These are phyloP conservation scores for Aspergillus pseudotamarii DNA, from an alignment of 2,329 filamentous ascomycete genomes.

Conservation along the genomic window DNA sequence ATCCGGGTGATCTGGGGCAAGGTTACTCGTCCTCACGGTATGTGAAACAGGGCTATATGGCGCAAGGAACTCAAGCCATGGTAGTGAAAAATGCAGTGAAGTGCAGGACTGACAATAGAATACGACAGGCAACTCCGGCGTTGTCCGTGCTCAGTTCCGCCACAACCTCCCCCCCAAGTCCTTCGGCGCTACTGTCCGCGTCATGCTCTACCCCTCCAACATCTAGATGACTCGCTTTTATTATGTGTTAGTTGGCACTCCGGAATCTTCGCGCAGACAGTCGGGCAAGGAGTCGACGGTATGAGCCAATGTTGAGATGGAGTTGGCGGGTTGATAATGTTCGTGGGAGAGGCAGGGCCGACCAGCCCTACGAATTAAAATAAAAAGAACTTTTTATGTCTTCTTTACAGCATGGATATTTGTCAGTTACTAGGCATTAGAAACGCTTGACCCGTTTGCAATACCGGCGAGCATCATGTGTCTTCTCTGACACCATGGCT, in stretches of 20 bases:
- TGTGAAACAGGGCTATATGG: constrained; percentile 32
- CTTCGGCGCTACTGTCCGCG: constrained; percentile 92
- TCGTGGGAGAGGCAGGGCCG: constrained; percentile 44
- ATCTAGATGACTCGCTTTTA: constrained; percentile 67
- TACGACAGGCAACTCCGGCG: constrained; percentile 83
- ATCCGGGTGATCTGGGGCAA: constrained; percentile 99
- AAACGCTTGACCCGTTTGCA: constrained; percentile 27
- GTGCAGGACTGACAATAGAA: constrained; percentile 13
- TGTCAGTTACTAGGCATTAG: constrained; percentile 30
- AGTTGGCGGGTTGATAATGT: constrained; percentile 45
- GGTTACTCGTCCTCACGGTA: constrained; percentile 94
- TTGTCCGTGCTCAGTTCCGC: constrained; percentile 96
- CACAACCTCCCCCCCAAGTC: constrained; percentile 94
- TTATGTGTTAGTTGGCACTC: constrained; percentile 40
- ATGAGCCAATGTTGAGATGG: constrained; percentile 43
- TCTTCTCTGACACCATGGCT: constrained; percentile 33
- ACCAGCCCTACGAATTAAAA: constrained; percentile 44
- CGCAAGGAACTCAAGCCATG: constrained; percentile 5
- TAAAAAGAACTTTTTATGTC: constrained; percentile 31
- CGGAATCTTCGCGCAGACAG: constrained; percentile 40
- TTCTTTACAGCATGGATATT: constrained; percentile 33
- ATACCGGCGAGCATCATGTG: constrained; percentile 28
- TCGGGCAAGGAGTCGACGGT: constrained; percentile 42
- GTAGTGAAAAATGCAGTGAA: background rate
- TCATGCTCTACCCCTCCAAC: constrained; percentile 98